Evolutionary conservation across 2,329 filamentous ascomycete genomes (phyloP).

Genomic region (Leptographium lundbergii): DNA sequence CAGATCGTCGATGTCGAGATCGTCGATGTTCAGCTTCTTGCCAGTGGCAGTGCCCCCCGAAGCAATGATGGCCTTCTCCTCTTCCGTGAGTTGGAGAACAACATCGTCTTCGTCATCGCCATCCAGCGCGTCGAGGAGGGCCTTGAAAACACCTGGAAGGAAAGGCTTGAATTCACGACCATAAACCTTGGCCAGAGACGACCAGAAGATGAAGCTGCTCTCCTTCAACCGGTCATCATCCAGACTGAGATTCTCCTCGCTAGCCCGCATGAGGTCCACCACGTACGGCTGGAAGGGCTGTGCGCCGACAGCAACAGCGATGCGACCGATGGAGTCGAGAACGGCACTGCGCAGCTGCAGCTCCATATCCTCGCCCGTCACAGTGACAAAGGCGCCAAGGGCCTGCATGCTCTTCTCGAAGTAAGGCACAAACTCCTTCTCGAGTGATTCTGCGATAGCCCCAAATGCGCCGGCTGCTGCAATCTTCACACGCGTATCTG

Average conservation of each 20-base stretch:
- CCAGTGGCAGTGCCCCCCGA: slow-evolving; percentile 29
- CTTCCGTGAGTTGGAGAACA: slow-evolving; percentile 62
- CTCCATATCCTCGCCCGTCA: slow-evolving; percentile 84
- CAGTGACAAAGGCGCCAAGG: slow-evolving; percentile 69
- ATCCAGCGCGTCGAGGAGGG: slow-evolving; percentile 73
- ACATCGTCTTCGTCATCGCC: slow-evolving; percentile 84
- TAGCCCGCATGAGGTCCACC: slow-evolving; percentile 77
- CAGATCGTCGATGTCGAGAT: slow-evolving; percentile 37
- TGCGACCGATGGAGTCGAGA: slow-evolving; percentile 86
- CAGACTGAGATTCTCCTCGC: slow-evolving; percentile 78
- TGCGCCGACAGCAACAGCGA: slow-evolving; percentile 76
- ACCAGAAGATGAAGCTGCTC: slow-evolving; percentile 96
- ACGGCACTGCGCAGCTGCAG: slow-evolving; percentile 81
- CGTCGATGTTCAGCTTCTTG: slow-evolving; percentile 74
- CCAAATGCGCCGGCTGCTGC: slow-evolving; percentile 81
- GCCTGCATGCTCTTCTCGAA: slow-evolving; percentile 83
- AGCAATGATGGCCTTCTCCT: slow-evolving; percentile 41
- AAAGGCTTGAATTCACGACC: slow-evolving; percentile 71
- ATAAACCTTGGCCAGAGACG: slow-evolving; percentile 87
- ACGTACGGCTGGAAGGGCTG: slow-evolving; percentile 86
- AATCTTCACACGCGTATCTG: slow-evolving; percentile 81
- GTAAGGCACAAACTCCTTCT: slow-evolving; percentile 76
- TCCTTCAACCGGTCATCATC: slow-evolving; percentile 86
- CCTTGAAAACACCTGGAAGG: slow-evolving; percentile 64
- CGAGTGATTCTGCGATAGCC: slow-evolving; percentile 76